These are phyloP conservation scores for Sequoiadendron giganteum DNA, from an alignment of 75 land plant species.

Conservation along the genomic window DNA sequence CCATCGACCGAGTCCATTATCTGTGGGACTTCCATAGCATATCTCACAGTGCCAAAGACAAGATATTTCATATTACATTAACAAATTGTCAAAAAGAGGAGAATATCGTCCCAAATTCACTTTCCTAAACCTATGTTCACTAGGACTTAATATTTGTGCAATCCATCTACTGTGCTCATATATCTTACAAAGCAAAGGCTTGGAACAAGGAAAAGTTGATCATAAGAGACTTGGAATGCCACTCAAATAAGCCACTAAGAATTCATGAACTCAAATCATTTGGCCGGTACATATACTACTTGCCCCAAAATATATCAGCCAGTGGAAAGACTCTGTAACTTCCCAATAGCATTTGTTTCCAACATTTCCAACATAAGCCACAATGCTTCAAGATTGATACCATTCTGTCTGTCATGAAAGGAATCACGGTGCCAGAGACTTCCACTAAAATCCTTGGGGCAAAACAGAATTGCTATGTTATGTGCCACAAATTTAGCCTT, in stretches of 20 bases:
- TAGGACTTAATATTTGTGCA: background rate
- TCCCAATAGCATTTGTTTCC: background rate
- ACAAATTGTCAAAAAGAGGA: background rate
- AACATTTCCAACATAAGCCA: background rate
- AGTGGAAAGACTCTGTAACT: background rate
- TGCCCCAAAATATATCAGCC: background rate
- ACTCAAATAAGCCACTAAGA: background rate
- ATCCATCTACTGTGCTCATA: background rate
- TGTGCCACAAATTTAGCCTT: slow-evolving; percentile 6
- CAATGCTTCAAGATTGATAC: background rate
- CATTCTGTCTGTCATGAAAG: background rate
- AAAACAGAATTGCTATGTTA: background rate
- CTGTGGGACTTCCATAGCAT: background rate
- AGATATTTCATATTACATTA: background rate
- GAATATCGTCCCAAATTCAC: background rate
- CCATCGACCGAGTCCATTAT: background rate
- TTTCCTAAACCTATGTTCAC: background rate
- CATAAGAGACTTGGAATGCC: background rate
- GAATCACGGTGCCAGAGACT: background rate
- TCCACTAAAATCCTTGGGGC: background rate
- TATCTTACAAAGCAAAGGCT: background rate
- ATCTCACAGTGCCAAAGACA: background rate
- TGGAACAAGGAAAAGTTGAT: background rate
- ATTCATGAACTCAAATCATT: background rate
- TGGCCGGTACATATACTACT: background rate